phyloP scores from a whole-genome alignment of 129 eudicot genomes.

The Solidago caesia region DNA sequence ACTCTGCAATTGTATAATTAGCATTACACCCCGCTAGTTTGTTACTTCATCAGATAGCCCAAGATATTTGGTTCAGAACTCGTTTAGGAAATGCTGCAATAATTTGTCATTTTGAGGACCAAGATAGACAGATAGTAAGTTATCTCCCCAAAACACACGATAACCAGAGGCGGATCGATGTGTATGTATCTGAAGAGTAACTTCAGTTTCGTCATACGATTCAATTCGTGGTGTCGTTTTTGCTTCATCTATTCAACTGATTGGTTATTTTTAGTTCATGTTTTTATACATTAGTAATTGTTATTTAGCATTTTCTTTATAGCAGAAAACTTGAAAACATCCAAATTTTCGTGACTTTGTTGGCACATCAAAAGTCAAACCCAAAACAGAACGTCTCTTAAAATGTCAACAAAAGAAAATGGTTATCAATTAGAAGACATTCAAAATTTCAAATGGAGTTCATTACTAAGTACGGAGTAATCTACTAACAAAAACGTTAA shows the following conservation, averaged over 20 bases:
- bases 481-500: background rate
- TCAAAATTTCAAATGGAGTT: background rate
- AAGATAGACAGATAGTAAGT: no score
- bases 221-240: background rate
- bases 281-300: constrained; percentile 1
- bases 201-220: background rate
- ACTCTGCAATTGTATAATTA: no score
- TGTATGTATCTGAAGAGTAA: no score
- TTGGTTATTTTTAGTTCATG: background rate
- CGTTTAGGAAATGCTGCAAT: no score
- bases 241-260: background rate
- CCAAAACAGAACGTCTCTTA: constrained; percentile 1
- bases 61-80: no score
- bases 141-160: no score
- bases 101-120: no score
- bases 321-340: background rate
- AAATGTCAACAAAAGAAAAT: constrained; percentile 7
- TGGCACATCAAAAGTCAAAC: constrained; percentile 13
- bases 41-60: no score
- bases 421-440: constrained; percentile 18
- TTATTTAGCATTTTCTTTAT: constrained; percentile 2
- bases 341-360: background rate
- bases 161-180: no score
- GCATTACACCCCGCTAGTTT: no score
- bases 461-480: background rate